Evolutionary conservation across 1,284 basidiomycete species (phyloP).

Genomic region (Marasmius sp.): DNA sequence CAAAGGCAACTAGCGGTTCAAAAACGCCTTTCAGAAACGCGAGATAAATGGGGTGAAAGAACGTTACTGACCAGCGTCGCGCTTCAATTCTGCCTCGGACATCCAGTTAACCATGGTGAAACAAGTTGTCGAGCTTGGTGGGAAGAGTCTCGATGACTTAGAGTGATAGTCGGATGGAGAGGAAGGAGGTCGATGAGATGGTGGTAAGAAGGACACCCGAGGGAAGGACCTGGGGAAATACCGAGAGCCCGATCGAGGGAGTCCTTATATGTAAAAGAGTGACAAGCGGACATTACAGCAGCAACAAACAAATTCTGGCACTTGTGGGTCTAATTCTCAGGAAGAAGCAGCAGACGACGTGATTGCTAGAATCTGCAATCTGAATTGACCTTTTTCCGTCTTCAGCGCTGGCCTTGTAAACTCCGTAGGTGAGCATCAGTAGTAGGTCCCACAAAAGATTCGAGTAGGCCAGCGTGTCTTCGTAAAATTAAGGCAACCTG

Average conservation of each 20-base stretch:
- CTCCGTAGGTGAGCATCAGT: no score
- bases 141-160: slow-evolving; percentile 5
- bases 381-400: background rate
- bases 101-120: slow-evolving; percentile 24
- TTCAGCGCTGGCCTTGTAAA: background rate
- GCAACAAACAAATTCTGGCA: background rate
- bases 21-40: slow-evolving; percentile 46
- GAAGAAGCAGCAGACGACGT: background rate
- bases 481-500: no score
- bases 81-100: slow-evolving; percentile 17
- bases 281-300: slow-evolving; percentile 6
- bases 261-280: slow-evolving; percentile 3
- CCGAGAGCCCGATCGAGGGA: slow-evolving; percentile 8
- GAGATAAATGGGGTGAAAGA: slow-evolving; percentile 51
- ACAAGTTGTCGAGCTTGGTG: background rate
- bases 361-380: background rate
- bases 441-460: no score
- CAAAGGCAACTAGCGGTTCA: slow-evolving; percentile 49
- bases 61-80: slow-evolving; percentile 17
- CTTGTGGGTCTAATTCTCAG: slow-evolving; percentile 2
- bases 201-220: slow-evolving; percentile 5
- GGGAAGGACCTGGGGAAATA: slow-evolving; percentile 16
- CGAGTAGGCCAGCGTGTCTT: no score
- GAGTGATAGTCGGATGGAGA: slow-evolving; percentile 15
- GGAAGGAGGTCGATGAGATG: slow-evolving; percentile 12